Base-by-base conservation (phyloP, 1,284 basidiomycete genomes). In the Leccinum subrobustum region DNA sequence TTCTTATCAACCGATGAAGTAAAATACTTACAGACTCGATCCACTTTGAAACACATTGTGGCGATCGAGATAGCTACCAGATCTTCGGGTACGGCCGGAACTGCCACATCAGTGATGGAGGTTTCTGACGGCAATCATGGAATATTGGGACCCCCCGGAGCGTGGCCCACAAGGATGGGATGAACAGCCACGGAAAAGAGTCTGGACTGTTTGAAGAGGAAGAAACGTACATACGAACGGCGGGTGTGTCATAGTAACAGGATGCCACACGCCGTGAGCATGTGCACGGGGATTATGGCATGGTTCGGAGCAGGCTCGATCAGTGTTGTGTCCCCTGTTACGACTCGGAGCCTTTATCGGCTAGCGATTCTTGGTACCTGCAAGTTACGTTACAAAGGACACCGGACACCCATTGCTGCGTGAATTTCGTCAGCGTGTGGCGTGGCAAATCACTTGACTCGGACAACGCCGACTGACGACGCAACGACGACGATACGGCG, bases 121-220 rank as follows among this genome's bases (percentile, higher is more conserved):
- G 14, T 37, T 39, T 20, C 23, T 53, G 47, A 50, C 54, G 64
- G 68, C 33, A 57, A 67, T 69, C 68, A 57, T 64, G 57, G 29
- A 25, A 44, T 7, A 18, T 57, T 47, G 39, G 23, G 61, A 25
- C 25, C 53, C n/a, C 4, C 18, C 23, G 7, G 20, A 39, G 37
- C 60, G 65, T 23, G 20, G 20, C 20, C 69, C 66, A 68, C 60
- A 58, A 62, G 37, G 54, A 29, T 23, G 47, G n/a, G 39, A 23
- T 53, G 61, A 55, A 65, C 55, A 64, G 58, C 60, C 68, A 60
- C 58, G 56, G 42, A 35, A 27, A 51, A 52, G 39, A 12, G 39
- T 42, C 39, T 42, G 4, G n/a, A 42, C 39, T 50, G 37, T 42
- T 18, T 29, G 35, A 33, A n/a, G 44, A 47, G 12, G 23, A 18